Evolutionary conservation across 192 early-diverging fungal species (phyloP), one percentile per base, ranked within the genome.

Genomic region (Coemansia sp.): DNA sequence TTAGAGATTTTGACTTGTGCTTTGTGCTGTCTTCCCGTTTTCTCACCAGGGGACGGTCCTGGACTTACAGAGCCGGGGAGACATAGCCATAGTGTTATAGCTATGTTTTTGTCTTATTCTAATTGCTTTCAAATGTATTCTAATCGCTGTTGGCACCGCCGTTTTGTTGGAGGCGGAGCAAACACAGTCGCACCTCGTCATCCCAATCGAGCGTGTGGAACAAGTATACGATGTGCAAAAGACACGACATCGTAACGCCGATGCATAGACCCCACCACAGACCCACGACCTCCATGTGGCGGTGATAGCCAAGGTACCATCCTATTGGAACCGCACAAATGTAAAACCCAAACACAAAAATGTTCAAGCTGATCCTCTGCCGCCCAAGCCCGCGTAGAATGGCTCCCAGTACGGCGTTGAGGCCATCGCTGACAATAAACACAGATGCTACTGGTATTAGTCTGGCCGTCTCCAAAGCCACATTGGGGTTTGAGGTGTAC

Each of bases 401-500:
- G 17, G 83, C 83, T 10, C 84, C 83, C 15, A 82, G 82, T 11
- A 89, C 82, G 58, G 76, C 82, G 32, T 86, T 84, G 4, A 86
- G 53, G 1, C 82, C 83, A 62, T 91, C 90, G 8, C 59, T 19
- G 56, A 76, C 62, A 72, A 87, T 91, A 32, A 87, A 33, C 1
- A 91, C 91, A 22, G 81, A 87, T 17, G 92, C 63, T 7, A 50
- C 46, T 0, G 94, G 94, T 66, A 96, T 74, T 8, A 95, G 80
- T 34, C 50, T 62, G 1, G 91, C 87, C 2, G 94, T 50, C 24
- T 27, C 90, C 3, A 88, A 68, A 8, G 57, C 67, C 44, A 92
- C 80, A 7, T 97, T 89, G 0, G 82, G 83, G 59, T 95, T 89
- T 33, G 81, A 63, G 11, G 87, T 88, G 62, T 90, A 90, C 24